Base-by-base conservation (phyloP, 2,329 filamentous ascomycete species). In the Hypocrella siamensis region DNA sequence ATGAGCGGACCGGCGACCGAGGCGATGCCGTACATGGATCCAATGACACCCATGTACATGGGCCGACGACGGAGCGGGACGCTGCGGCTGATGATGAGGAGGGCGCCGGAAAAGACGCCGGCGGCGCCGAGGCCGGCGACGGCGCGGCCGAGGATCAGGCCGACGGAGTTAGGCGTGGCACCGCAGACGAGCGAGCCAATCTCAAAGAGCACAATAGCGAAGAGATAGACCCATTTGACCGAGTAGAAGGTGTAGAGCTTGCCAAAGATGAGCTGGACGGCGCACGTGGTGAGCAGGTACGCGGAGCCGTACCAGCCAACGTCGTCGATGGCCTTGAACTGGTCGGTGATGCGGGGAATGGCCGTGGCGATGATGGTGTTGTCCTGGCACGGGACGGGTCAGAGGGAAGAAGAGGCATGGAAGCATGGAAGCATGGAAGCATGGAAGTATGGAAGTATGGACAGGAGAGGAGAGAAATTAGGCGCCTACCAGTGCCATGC, bases 1-100 rank as follows among this genome's bases (percentile, higher is more conserved):
- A 56, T 42, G 5, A 55, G 36, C 6, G 52, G 52, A 0, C 52
- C 52, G 2, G 48, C 45, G 2, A 55, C 49, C 0, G 49, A 51
- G 0, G 63, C 58, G 30, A 67, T 54, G 16, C 60, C 63, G 42
- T 56, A 66, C 46, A 65, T 63, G 31, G 49, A 48, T n/a, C 41
- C 41, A 7, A 46, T 35, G 22, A 51, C 38, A 22, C 61, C 61
- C n/a, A 47, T 51, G 28, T 50, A 56, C 16, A 57, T 35, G 12
- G 54, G 49, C 3, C 53, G 38, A 21, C 43, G 45, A 12, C 44
- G 44, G 14, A 55, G 43, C 5, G 53, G 52, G 2, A 56, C 52
- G 3, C 46, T 49, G 30, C 51, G 48, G n/a, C 50, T 49, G 21
- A 65, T 55, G 35, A 68, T 56, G 16, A 52, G 51, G 19, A 56